Base-by-base conservation (phyloP, 306 rosid genomes). In the Cercis canadensis region DNA sequence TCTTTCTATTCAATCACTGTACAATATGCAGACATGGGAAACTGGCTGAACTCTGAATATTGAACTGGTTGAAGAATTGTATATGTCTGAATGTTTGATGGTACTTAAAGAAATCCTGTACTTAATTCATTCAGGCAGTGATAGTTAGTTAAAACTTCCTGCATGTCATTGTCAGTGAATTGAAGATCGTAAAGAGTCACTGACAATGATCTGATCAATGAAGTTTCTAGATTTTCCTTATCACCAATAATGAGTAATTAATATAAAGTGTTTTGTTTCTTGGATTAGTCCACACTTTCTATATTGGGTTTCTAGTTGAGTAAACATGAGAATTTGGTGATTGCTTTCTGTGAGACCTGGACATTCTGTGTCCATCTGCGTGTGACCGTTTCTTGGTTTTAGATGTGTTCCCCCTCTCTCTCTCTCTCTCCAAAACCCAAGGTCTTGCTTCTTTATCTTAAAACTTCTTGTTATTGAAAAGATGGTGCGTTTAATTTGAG, bases 271-370 rank as follows among this genome's bases (percentile, higher is more conserved):
- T 24, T 24, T 24, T 24, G 29, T 24, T 24, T 24, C 29, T 24
- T 24, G 29, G 29, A 24, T 24, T 24, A 24, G 29, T 24, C 29
- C 33, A 56, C 57, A 52, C 52, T 43, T 64, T 32, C 40, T 33
- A 49, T 49, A 24, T 39, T 66, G 24, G 56, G 32, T 49, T 67
- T 39, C 12, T 36, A 36, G 11, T 45, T 45, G n/a, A 40, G 49
- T 74, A 34, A 52, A 12, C 21, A 33, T 68, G 55, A 31, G 57
- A n/a, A 41, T 60, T 52, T 43, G 70, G 58, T 33, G 11, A 58
- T 51, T 40, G 11, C 5, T 54, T 58, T 51, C 21, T 60, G 24
- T 57, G 52, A 37, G 34, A 75, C 70, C 69, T 67, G 49, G 31
- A 17, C 40, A 33, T 33, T 53, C 69, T 34, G 66, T 37, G 64